These are phyloP conservation scores for Solanum hybrid DNA, from an alignment of 305 asterid species.

Conservation along the genomic window DNA sequence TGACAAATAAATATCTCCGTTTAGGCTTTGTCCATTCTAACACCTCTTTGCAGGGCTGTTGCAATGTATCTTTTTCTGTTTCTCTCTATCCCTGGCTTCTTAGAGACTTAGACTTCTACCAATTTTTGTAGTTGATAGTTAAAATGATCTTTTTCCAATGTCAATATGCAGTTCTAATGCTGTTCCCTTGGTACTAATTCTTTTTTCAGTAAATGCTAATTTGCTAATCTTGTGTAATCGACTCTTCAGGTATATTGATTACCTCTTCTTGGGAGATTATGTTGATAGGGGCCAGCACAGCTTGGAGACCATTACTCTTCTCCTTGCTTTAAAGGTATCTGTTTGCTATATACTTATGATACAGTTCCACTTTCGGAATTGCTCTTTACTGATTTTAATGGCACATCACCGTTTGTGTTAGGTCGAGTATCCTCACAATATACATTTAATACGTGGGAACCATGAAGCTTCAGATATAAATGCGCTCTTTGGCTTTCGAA, in stretches of 20 bases:
- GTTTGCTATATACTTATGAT: neutral
- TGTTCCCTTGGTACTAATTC: neutral
- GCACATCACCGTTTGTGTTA: neutral
- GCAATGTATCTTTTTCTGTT: neutral
- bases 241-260: conserved; percentile 75
- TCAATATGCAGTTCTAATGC: neutral
- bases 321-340: conserved; percentile 84
- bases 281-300: conserved; percentile 99
- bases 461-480: conserved; percentile 99
- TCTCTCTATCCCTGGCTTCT: neutral
- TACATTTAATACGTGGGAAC: conserved; percentile 94
- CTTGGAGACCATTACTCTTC: conserved; percentile 93
- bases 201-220: neutral
- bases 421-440: conserved; percentile 47
- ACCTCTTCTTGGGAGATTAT: conserved; percentile 97
- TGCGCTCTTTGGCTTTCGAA: conserved; percentile 94
- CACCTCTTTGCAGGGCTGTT: neutral
- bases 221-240: conserved; percentile 25
- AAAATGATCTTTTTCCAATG: neutral
- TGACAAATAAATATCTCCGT: neutral
- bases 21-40: neutral
- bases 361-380: neutral
- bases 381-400: neutral
- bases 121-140: neutral
- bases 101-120: neutral